Percentiles rank a stretch among this genome's conserved stretches.
These are phyloP conservation scores for Aureobasidium sp. DNA, from an alignment of 2,329 filamentous ascomycete species.

Conservation along the genomic window DNA sequence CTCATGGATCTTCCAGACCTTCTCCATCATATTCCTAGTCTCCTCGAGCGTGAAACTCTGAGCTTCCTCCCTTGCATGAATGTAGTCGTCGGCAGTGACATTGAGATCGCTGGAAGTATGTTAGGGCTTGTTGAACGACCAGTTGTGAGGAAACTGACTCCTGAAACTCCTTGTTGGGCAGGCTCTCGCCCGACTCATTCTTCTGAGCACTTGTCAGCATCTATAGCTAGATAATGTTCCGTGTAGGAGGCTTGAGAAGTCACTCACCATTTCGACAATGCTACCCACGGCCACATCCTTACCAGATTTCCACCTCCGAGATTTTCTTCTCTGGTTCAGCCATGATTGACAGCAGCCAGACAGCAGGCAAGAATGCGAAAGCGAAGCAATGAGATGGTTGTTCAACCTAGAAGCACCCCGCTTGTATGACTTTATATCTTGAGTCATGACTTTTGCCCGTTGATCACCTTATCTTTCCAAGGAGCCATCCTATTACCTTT, in stretches of 20 bases:
- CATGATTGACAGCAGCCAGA: background rate
- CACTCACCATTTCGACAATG: background rate
- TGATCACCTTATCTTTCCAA: background rate
- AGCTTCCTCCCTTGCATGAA: background rate
- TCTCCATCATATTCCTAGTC: background rate
- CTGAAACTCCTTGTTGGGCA: background rate
- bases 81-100: background rate
- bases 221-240: background rate
- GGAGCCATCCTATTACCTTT: background rate
- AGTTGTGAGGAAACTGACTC: background rate
- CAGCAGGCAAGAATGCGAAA: background rate
- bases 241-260: background rate
- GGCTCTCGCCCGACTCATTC: background rate
- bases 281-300: background rate
- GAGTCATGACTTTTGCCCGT: background rate
- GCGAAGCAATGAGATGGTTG: background rate
- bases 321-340: background rate
- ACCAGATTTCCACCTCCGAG: background rate
- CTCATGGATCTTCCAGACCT: slow-evolving; percentile 15
- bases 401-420: background rate
- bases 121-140: background rate
- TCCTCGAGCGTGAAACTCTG: background rate
- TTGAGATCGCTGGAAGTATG: background rate
- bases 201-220: background rate
- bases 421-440: background rate